Conservation (phyloP, 2,329 filamentous ascomycete genomes). For the Alternaria gansuensis region DNA sequence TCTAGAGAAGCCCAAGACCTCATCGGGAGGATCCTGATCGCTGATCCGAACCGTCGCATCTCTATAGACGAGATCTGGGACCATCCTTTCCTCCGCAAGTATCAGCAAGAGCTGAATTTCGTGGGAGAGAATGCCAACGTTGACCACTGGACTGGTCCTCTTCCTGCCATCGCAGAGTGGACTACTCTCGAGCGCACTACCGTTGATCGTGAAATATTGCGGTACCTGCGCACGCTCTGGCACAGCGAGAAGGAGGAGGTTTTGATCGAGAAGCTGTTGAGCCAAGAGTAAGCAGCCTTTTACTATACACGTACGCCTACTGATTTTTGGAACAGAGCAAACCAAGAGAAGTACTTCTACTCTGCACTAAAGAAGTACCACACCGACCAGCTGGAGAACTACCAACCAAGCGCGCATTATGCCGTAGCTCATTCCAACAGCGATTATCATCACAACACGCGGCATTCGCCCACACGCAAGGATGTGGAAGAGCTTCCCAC, state of each 20-base stretch:
- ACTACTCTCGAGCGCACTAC: constrained; percentile 69
- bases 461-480: constrained; percentile 30
- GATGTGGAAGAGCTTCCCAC: constrained; percentile 50
- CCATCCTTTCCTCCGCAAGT: constrained; percentile 86
- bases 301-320: neutral
- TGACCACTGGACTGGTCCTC: constrained; percentile 63
- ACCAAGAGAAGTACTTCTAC: constrained; percentile 95
- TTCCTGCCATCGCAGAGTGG: constrained; percentile 68
- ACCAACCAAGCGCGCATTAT: constrained; percentile 70
- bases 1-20: constrained; percentile 77
- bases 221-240: constrained; percentile 90
- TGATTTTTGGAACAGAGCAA: constrained; percentile 64
- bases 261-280: constrained; percentile 72
- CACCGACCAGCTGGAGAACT: constrained; percentile 86
- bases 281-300: constrained; percentile 51
- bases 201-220: constrained; percentile 81
- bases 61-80: constrained; percentile 82
- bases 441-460: constrained; percentile 73
- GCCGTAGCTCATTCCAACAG: constrained; percentile 81
- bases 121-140: constrained; percentile 64
- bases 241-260: constrained; percentile 81
- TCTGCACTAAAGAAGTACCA: constrained; percentile 82
- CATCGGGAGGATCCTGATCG: constrained; percentile 79
- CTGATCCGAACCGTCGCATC: constrained; percentile 81
- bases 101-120: constrained; percentile 74